Base-by-base conservation (phyloP, 139 green algal species). In the Tetraselmis chui region DNA sequence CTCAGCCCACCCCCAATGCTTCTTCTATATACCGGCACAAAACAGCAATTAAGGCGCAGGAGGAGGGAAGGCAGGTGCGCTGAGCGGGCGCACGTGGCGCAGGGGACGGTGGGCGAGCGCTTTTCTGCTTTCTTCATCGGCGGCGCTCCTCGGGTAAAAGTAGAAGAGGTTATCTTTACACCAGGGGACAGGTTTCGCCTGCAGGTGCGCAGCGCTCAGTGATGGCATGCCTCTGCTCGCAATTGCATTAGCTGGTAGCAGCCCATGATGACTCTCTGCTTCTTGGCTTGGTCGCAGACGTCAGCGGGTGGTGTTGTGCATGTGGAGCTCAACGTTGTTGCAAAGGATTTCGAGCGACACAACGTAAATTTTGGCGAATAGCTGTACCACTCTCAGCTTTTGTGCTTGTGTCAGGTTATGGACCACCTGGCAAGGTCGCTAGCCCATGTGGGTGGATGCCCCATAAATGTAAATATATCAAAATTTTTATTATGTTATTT, bases 161-260 rank as follows among this genome's bases (percentile, higher is more conserved):
- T 87, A 30, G 91, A 96, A 81, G 89, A 94, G 76, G 86, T 94
- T 0, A 83, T 94, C 18, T 84, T 92, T 85, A 92, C 81, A 1
- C 86, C 90, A 23, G 91, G 89, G 0, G 92, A 96, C 88, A 75
- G 92, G 22, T 96, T 94, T 83, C 83, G 92, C 31, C 83, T 96
- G 59, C 84, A 93, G 26, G 45, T 67, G 45, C 5, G 45, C 45
- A 5, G 45, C 45, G n/a, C n/a, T n/a, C n/a, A n/a, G n/a, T n/a
- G n/a, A n/a, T n/a, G n/a, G n/a, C n/a, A n/a, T n/a, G n/a, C n/a
- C n/a, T n/a, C n/a, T n/a, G n/a, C n/a, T n/a, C n/a, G n/a, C n/a
- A n/a, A n/a, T n/a, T n/a, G n/a, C n/a, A n/a, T n/a, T n/a, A n/a
- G n/a, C n/a, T n/a, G n/a, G n/a, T n/a, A n/a, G n/a, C n/a, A n/a